Evolutionary conservation across 2,329 filamentous ascomycete species (phyloP).

Genomic region (Beauveria sp.): DNA sequence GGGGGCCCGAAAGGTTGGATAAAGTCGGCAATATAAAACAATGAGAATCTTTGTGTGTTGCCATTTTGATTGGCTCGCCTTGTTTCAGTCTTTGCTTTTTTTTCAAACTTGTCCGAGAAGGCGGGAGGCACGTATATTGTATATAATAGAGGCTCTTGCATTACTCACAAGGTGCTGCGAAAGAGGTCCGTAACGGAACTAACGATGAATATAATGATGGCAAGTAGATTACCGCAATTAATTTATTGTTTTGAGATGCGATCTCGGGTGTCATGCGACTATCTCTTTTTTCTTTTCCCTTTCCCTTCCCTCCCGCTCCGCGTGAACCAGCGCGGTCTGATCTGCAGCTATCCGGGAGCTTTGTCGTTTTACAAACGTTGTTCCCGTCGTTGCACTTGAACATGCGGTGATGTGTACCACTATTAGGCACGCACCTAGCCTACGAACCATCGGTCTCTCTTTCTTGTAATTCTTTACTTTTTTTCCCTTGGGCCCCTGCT

Average conservation of each 20-base stretch:
- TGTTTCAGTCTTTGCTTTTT: background rate
- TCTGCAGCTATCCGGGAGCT: background rate
- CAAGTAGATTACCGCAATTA: background rate
- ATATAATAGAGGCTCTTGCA: background rate
- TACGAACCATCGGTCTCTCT: too few species aligned
- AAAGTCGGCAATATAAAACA: background rate
- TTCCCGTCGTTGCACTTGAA: background rate
- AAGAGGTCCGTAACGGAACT: background rate
- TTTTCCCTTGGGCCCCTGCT: too few species aligned
- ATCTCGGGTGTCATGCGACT: background rate
- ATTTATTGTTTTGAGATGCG: background rate
- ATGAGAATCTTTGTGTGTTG: background rate
- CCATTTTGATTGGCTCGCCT: background rate
- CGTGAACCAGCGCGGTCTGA: background rate
- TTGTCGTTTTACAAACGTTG: background rate
- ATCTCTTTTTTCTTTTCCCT: background rate
- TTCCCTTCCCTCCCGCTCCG: background rate
- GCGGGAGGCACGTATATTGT: background rate
- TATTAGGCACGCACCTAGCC: too few species aligned
- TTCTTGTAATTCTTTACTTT: too few species aligned
- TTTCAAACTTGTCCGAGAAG: background rate
- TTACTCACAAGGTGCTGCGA: background rate
- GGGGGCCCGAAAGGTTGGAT: background rate
- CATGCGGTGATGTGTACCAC: background rate
- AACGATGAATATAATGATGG: background rate